Conservation (phyloP, 2,329 filamentous ascomycete species). For the Hirsutella thompsonii region DNA sequence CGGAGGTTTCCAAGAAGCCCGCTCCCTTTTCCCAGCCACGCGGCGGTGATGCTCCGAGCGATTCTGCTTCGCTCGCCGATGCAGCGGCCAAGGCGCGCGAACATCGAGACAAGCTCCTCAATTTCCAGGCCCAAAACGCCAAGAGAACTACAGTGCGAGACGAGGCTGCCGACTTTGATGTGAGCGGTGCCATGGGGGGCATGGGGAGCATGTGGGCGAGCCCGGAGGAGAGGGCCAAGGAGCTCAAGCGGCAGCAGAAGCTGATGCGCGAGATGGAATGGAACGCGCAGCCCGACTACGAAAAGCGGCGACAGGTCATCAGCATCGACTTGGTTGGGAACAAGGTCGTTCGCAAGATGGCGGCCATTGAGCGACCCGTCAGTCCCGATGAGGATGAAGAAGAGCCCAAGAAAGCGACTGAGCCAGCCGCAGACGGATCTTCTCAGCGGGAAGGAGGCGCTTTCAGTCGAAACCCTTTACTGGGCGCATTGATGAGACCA, state of each 20-base stretch:
- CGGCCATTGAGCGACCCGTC: conserved; percentile 43
- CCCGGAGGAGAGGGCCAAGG: conserved; percentile 68
- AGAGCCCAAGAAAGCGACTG: conserved; percentile 18
- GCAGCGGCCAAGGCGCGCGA: conserved; percentile 58
- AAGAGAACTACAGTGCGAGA: conserved; percentile 74
- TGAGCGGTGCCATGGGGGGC: conserved; percentile 29
- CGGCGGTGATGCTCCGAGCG: conserved; percentile 12
- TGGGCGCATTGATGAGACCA: conserved; percentile 53
- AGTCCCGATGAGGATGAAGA: conserved; percentile 28
- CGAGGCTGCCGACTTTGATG: conserved; percentile 58
- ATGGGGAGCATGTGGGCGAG: conserved; percentile 61
- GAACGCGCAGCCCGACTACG: conserved; percentile 73
- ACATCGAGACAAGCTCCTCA: conserved; percentile 69
- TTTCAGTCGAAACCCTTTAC: conserved; percentile 56
- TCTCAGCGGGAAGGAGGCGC: conserved; percentile 27
- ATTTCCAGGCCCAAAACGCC: conserved; percentile 78
- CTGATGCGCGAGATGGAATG: conserved; percentile 76
- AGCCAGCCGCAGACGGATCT: conserved; percentile 21
- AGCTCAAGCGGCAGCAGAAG: conserved; percentile 77
- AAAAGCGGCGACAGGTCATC: conserved; percentile 74
- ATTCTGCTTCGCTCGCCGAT: conserved; percentile 29
- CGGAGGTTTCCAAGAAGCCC: conserved; percentile 50
- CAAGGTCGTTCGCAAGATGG: conserved; percentile 63
- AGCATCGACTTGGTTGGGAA: conserved; percentile 72
- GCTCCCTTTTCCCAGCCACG: conserved; percentile 44